Base-by-base conservation (phyloP, 805 yeast species). In the Metschnikowia reukaufii region DNA sequence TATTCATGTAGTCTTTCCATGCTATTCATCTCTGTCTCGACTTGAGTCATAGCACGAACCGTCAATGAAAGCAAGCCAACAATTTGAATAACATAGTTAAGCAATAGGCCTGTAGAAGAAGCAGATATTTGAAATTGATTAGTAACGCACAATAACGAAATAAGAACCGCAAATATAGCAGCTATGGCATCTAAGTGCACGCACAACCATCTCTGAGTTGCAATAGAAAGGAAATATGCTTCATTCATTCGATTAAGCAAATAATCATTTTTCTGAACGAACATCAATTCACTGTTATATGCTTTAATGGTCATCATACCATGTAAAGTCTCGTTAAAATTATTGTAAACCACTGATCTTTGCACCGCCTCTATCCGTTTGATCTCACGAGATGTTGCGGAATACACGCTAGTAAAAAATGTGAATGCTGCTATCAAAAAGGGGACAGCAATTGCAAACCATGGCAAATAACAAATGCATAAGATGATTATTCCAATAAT, bases 11-110 rank as follows among this genome's bases (percentile, higher is more conserved):
- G 64, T 64, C 95, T 75, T 63, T 87, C 94, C 17, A 80, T 88
- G 0, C 90, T 80, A 56, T 84, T 86, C 83, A 87, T 74, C 57
- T 84, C 84, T 62, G 86, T 87, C 60, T 88, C 94, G 23, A 84
- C 78, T 57, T 82, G 82, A 1, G 92, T 86, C 58, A 80, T 65
- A 21, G 86, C 74, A 58, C 86, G 76, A 50, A 87, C 74, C 54
- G 83, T 74, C 66, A 79, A 67, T 6, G 85, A 76, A 63, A 86
- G 67, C 44, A 82, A 73, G 37, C 81, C 78, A 19, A 82, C 73
- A 40, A 83, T 68, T 48, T 72, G 74, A 47, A 82, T 65, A 17
- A 83, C 74, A 52, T 86, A 78, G 0, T 90, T 77, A 42, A 87
- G 63, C 43, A 87, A 68, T 62, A 86, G 75, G 61, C 95, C 95